Base-by-base conservation (phyloP, 495 filamentous ascomycete genomes). In the Venustampulla echinocandica region DNA sequence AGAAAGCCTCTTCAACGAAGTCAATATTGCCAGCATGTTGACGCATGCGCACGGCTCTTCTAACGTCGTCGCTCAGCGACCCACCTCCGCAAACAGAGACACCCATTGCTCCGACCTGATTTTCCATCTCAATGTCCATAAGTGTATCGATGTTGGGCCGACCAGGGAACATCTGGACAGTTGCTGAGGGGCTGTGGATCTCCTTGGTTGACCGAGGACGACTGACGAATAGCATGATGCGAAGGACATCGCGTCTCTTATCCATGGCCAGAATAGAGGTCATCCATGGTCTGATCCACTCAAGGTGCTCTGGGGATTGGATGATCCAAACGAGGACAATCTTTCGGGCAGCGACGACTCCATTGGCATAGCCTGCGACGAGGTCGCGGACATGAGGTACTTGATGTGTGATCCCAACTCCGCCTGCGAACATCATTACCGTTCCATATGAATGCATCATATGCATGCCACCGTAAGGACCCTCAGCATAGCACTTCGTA, bases 271-370 rank as follows among this genome's bases (percentile, higher is more conserved):
- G 74, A 49, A 97, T 90, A 59, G 85, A 73, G 50, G 94, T 90
- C 92, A 98, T 98, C 86, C 85, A 98, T 6, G 82, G 78, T 5
- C 85, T 76, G 33, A 96, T 86, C 92, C 92, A 98, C 58, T 89
- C 80, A 20, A 98, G 75, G 52, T 89, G 84, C 45, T 96, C 90
- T 19, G 83, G 85, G 32, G 73, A 84, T 53, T 90, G 86, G 43
- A 98, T 85, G 36, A 82, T 81, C 92, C 92, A 98, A 38, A 95
- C 79, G 4, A 98, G 74, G 11, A 92, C 71, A 50, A 96, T 73
- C 49, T 83, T 80, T 34, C 81, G 79, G 0, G 83, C 82, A n/a
- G 88, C 84, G 10, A 84, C 81, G 15, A 80, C 82, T 44, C 76
- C 77, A 34, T 81, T 78, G 25, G 69, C 66, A 56, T 80, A 84